Percentiles rank a stretch among this genome's conserved stretches.
These are phyloP conservation scores for Kazachstania sp. DNA, from an alignment of 1,139 yeast genomes.

Conservation along the genomic window DNA sequence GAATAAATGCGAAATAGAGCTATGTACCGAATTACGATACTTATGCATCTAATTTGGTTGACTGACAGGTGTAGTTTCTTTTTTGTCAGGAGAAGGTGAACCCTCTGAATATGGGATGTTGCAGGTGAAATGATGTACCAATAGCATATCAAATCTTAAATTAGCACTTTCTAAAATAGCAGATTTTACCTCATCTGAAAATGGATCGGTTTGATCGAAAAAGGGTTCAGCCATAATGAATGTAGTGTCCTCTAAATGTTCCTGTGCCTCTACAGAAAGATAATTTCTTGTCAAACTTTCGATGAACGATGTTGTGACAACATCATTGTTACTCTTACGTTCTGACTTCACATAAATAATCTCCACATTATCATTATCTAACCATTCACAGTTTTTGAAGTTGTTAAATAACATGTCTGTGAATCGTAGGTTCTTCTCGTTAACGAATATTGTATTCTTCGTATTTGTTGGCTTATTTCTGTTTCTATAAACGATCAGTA, in stretches of 20 bases:
- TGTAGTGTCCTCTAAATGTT: constrained; percentile 22
- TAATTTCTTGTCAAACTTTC: constrained; percentile 15
- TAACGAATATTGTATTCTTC: constrained; percentile 16
- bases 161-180: constrained; percentile 19
- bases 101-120: not conserved
- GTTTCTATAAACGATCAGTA: constrained; percentile 17
- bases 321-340: constrained; percentile 8
- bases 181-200: constrained; percentile 18
- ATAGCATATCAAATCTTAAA: constrained; percentile 19
- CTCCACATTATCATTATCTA: constrained; percentile 7
- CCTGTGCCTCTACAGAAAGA: constrained; percentile 9
- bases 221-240: constrained; percentile 23
- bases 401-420: constrained; percentile 11
- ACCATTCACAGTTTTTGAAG: constrained; percentile 17
- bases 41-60: not conserved
- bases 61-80: not conserved
- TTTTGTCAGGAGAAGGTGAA: not conserved
- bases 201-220: constrained; percentile 15
- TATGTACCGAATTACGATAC: no score
- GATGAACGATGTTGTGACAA: constrained; percentile 10
- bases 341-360: constrained; percentile 1
- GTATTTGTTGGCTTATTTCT: constrained; percentile 10
- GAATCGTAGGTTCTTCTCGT: constrained; percentile 16
- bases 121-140: constrained; percentile 15
- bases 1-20: not conserved